Base-by-base conservation (phyloP, 1,284 basidiomycete species). In the Coniferiporia sulphurascens region DNA sequence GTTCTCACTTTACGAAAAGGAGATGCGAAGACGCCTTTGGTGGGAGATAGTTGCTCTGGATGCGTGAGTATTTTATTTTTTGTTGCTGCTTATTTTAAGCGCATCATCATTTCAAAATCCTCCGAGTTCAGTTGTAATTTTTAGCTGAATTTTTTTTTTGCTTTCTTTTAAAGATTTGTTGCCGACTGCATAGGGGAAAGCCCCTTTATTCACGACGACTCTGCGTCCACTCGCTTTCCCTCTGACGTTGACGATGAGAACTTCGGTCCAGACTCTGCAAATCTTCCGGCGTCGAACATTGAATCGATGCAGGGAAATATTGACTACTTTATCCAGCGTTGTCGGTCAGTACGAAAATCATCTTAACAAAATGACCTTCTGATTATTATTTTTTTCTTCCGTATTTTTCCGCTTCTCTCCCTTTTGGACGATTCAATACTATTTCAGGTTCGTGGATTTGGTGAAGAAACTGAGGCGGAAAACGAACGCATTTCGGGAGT, bases 41-140 rank as follows among this genome's bases (percentile, higher is more conserved):
- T 90, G 88, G 87, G 85, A 87, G 60, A 75, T 88, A 9, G 79
- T 82, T 68, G 87, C 81, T 69, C 87, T 84, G 68, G 87, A 90
- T 68, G 69, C 83, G 87, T 89, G 68, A 68, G 84, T 79, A n/a
- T 34, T 34, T 12, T 55, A 48, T 54, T 63, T 60, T 17, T 48
- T 27, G 45, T 53, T 13, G 46, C 17, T 22, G 9, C 13, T 43
- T 57, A 21, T 15, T 57, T 52, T 54, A 51, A 52, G 51, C 45
- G 34, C 38, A 21, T n/a, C 15, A n/a, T 12, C 10, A 4, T 8
- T 19, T 19, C 38, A 38, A 19, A 17, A 34, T 34, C 27, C 43
- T 22, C n/a, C 38, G 48, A 13, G 48, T 10, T 32, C 8, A 38
- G 13, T 49, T 22, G 3, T n/a, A 12, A 22, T 22, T 48, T 48